phyloP scores from a whole-genome alignment of 192 early-diverging fungal genomes.

The Coemansia sp. region DNA sequence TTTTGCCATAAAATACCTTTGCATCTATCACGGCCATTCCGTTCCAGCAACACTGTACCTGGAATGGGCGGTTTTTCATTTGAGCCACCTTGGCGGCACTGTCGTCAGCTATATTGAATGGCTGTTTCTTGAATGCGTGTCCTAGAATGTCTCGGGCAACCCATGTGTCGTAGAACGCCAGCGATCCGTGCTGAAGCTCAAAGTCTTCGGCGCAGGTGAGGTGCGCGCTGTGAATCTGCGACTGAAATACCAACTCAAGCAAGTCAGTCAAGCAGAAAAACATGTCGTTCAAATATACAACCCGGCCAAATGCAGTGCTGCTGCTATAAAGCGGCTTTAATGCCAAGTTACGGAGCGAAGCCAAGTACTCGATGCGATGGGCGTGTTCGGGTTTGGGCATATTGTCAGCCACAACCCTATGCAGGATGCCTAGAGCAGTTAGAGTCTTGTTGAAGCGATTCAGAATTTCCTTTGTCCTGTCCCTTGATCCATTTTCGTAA shows the following conservation, averaged over 20 bases:
- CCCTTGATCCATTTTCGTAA: constrained; percentile 51
- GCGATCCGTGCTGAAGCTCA: constrained; percentile 24
- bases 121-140: constrained; percentile 27
- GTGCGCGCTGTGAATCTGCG: constrained; percentile 42
- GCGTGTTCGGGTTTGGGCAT: not conserved
- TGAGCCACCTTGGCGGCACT: constrained; percentile 16
- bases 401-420: constrained; percentile 21
- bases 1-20: constrained; percentile 17
- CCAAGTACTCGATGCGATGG: constrained; percentile 55
- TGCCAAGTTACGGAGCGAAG: constrained; percentile 47
- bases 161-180: constrained; percentile 55
- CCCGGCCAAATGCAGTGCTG: constrained; percentile 11
- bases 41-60: constrained; percentile 57
- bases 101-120: constrained; percentile 44
- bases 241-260: constrained; percentile 52
- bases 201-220: constrained; percentile 55
- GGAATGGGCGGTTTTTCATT: constrained; percentile 33
- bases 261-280: constrained; percentile 53
- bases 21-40: constrained; percentile 48
- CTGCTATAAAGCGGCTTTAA: constrained; percentile 36
- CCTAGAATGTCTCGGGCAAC: constrained; percentile 53
- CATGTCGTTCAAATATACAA: constrained; percentile 51
- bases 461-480: constrained; percentile 42
- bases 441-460: constrained; percentile 12
- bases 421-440: constrained; percentile 15